Evolutionary conservation across 177 flowering plant genomes (phyloP).

Genomic region (Vitis hybrid): DNA sequence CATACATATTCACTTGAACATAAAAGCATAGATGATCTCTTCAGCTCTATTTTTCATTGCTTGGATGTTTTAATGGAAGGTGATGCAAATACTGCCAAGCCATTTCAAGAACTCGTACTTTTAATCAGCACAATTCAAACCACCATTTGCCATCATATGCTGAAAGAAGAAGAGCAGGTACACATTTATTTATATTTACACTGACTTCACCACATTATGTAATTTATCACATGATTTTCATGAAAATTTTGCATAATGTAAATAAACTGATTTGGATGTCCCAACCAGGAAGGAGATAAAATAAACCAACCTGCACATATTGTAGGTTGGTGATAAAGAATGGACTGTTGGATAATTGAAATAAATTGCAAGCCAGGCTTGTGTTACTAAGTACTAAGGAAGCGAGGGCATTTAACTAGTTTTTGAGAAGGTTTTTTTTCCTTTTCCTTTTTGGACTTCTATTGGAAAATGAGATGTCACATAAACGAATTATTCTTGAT

Average conservation of each 20-base stretch:
- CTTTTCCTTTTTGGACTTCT: no score
- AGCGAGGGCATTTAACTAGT: no score
- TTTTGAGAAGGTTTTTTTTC: no score
- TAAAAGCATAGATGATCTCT: conserved; percentile 52
- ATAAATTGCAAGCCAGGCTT: neutral
- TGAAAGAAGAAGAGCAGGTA: conserved; percentile 91
- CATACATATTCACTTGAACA: conserved; percentile 71
- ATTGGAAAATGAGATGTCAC: no score
- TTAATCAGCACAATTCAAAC: conserved; percentile 47
- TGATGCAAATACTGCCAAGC: conserved; percentile 21
- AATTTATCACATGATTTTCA: neutral
- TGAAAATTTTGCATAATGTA: neutral
- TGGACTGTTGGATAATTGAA: neutral
- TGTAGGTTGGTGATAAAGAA: neutral
- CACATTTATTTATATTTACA: neutral
- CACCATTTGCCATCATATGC: conserved; percentile 70
- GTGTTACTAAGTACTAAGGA: no score
- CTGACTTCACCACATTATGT: neutral
- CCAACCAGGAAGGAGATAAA: neutral
- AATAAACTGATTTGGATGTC: neutral
- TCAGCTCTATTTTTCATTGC: conserved; percentile 41
- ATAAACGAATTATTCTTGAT: no score
- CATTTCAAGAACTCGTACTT: conserved; percentile 48
- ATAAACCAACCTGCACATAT: neutral
- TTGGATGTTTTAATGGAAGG: conserved; percentile 39